Conservation (phyloP, 805 yeast species). For the Starmerella bombicola region DNA sequence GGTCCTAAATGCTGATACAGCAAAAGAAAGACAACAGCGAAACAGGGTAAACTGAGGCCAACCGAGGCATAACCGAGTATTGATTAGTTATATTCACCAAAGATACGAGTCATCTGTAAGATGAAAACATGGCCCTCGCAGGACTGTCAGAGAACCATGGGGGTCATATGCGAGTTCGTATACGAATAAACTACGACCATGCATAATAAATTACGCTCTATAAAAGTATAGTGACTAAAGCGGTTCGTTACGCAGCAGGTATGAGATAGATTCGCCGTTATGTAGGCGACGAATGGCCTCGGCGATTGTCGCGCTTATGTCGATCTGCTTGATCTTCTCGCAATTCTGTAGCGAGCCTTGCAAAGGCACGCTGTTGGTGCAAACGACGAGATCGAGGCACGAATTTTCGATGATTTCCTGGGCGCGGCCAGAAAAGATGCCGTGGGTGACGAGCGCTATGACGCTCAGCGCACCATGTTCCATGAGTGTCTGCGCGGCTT, state of each 20-base stretch:
- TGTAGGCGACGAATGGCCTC: slow-evolving; percentile 91
- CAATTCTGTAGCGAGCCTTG: slow-evolving; percentile 47
- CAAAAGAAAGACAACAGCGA: too few species aligned
- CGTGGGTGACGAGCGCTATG: slow-evolving; percentile 90
- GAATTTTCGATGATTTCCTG: slow-evolving; percentile 56
- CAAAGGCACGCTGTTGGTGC: slow-evolving; percentile 89
- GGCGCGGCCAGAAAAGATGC: slow-evolving; percentile 81
- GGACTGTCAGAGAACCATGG: too few species aligned
- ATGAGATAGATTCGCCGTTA: slow-evolving; percentile 90
- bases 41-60: too few species aligned
- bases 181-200: neutral
- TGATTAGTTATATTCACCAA: neutral
- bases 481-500: slow-evolving; percentile 80
- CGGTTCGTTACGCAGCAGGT: slow-evolving; percentile 63
- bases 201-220: too few species aligned
- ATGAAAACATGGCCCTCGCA: too few species aligned
- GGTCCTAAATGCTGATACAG: too few species aligned
- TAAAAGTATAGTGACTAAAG: slow-evolving; percentile 16
- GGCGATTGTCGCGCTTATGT: slow-evolving; percentile 75
- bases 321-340: slow-evolving; percentile 65
- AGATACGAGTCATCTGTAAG: too few species aligned
- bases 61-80: too few species aligned
- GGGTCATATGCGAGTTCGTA: too few species aligned
- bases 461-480: slow-evolving; percentile 74
- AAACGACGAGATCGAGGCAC: slow-evolving; percentile 59